phyloP scores from a whole-genome alignment of 345 rosid species.

The Clarkia xantiana region DNA sequence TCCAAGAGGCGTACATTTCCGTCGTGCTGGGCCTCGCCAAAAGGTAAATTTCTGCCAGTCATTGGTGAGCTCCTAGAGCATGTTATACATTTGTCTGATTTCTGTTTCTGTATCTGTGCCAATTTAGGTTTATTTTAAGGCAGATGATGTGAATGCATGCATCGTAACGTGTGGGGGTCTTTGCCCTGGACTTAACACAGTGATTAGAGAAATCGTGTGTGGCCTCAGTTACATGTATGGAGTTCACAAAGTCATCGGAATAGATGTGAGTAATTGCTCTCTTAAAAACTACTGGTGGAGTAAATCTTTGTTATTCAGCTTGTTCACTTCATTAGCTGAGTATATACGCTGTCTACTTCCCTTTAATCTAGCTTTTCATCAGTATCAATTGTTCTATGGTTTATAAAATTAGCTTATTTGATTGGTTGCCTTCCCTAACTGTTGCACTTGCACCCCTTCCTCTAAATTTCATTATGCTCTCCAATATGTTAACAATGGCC shows the following conservation, averaged over 20 bases:
- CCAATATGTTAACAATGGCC: no score
- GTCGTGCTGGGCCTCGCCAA: conserved; percentile 37
- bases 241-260: conserved; percentile 22
- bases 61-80: background rate
- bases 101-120: background rate
- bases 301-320: background rate
- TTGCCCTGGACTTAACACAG: conserved; percentile 33
- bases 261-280: conserved; percentile 22
- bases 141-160: conserved; percentile 29
- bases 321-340: background rate
- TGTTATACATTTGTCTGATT: background rate
- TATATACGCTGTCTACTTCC: background rate
- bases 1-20: conserved; percentile 26
- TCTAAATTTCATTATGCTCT: no score
- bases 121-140: conserved; percentile 23
- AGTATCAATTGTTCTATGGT: background rate
- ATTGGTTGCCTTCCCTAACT: no score
- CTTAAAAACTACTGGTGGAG: conserved; percentile 1
- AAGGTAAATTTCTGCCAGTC: conserved; percentile 12
- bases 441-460: no score
- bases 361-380: background rate
- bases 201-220: conserved; percentile 34
- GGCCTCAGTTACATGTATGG: conserved; percentile 31
- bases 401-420: no score
- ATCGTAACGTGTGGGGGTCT: conserved; percentile 36